Evolutionary conservation across 257 asterid genomes (phyloP).

Genomic region (Avicennia marina): DNA sequence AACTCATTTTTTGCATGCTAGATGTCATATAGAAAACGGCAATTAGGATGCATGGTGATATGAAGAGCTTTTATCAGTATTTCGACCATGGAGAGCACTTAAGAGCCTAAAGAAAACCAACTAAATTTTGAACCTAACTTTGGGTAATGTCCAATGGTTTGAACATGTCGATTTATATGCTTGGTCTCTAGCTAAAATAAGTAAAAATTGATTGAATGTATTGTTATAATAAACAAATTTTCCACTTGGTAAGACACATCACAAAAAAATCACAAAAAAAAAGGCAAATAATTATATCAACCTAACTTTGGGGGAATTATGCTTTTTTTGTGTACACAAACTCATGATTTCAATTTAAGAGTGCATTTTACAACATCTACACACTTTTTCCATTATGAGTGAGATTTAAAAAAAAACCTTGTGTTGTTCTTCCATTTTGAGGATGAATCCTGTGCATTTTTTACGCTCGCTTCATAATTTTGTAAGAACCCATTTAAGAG

Average conservation of each 20-base stretch:
- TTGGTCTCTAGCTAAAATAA: neutral
- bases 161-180: neutral
- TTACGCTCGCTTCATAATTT: neutral
- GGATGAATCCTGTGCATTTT: neutral
- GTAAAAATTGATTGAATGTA: neutral
- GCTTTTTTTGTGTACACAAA: neutral
- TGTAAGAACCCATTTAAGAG: slow-evolving; percentile 1
- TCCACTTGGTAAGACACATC: neutral
- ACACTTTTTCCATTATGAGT: neutral
- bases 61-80: neutral
- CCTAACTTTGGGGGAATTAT: neutral
- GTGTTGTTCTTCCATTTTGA: neutral
- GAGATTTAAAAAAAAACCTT: slow-evolving; percentile 8
- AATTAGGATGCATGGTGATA: neutral
- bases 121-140: neutral
- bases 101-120: neutral
- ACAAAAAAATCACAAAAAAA: too few species aligned
- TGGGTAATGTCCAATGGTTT: neutral
- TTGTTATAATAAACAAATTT: neutral
- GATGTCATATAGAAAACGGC: neutral
- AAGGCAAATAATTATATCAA: neutral
- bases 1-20: neutral
- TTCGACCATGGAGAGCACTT: neutral
- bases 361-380: neutral
- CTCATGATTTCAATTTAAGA: neutral